phyloP scores from a whole-genome alignment of 768 basidiomycete species.

The Sarcomyxa edulis region DNA sequence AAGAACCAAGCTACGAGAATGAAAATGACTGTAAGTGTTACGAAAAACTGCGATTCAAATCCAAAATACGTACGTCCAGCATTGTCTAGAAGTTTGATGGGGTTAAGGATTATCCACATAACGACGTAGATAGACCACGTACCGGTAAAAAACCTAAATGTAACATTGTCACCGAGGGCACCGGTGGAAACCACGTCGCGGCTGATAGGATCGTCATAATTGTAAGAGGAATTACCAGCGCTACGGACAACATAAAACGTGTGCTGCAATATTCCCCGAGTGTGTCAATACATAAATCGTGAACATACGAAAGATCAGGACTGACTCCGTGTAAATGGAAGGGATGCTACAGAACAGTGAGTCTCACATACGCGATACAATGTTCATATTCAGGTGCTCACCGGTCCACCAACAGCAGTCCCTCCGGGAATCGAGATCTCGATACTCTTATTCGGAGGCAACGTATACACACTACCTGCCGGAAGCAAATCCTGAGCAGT shows the following conservation, averaged over 20 bases:
- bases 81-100: no score
- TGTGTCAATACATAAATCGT: neutral
- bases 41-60: no score
- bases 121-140: no score
- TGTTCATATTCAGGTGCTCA: no score
- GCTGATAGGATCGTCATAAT: conserved; percentile 46
- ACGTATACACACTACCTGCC: conserved; percentile 35
- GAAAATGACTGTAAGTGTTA: no score
- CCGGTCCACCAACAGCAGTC: conserved; percentile 31
- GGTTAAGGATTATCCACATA: no score
- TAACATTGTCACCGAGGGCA: conserved; percentile 26
- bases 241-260: conserved; percentile 39
- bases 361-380: no score
- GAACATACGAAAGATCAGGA: no score
- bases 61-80: no score
- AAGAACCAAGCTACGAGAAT: conserved; percentile 48
- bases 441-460: conserved; percentile 39
- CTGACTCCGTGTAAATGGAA: conserved; percentile 33
- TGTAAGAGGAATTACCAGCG: conserved; percentile 29
- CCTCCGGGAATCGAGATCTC: conserved; percentile 22
- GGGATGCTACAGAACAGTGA: no score
- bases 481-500: conserved; percentile 37
- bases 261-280: conserved; percentile 22
- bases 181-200: conserved; percentile 42
- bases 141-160: conserved; percentile 44